Base-by-base conservation (phyloP, 192 early-diverging fungal species). In the Coemansia guatemalensis region DNA sequence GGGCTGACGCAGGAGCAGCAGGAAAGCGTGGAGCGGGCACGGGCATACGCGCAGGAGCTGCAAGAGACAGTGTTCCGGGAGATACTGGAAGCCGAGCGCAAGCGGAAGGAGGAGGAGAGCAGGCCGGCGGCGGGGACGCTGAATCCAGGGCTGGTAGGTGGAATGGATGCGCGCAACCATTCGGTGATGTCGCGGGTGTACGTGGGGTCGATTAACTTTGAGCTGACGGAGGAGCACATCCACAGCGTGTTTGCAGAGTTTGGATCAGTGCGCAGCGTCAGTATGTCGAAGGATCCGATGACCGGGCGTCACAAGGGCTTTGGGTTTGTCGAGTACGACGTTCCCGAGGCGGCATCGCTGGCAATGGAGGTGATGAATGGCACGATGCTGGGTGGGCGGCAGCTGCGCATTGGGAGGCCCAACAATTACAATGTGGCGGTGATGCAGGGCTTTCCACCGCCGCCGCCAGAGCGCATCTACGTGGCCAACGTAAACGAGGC, bases 271-370 rank as follows among this genome's bases (percentile, higher is more conserved):
- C 84, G 87, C 48, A 84, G 84, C 48, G 73, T 94, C 33, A 91
- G 87, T 62, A 88, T 96, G 87, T 87, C 87, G 14, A 84, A 91
- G 60, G 94, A 96, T 70, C 78, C 90, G 2, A 55, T 73, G 23
- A 84, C 84, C 12, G 89, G 87, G 22, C 88, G 87, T 58, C 94
- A 96, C 83, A 92, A 93, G 67, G 82, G 82, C 7, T 96, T 89
- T 69, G 93, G 92, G 67, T 96, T 96, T 73, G 85, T 96, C 12
- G 92, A 95, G 74, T 96, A 86, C 62, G 89, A 94, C 44, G 85
- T 90, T 24, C 92, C 92, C 0, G 94, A 96, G 72, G 89, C 93
- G 8, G 91, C 90, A 0, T 75, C 86, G 44, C 58, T 96, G 72
- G 94, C 93, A 3, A 75, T 95, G 33, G 87, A 93, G 25, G 67